Evolutionary conservation across 1,284 basidiomycete genomes (phyloP), one percentile per base, ranked within the genome.

Genomic region (Ustilago hordei): DNA sequence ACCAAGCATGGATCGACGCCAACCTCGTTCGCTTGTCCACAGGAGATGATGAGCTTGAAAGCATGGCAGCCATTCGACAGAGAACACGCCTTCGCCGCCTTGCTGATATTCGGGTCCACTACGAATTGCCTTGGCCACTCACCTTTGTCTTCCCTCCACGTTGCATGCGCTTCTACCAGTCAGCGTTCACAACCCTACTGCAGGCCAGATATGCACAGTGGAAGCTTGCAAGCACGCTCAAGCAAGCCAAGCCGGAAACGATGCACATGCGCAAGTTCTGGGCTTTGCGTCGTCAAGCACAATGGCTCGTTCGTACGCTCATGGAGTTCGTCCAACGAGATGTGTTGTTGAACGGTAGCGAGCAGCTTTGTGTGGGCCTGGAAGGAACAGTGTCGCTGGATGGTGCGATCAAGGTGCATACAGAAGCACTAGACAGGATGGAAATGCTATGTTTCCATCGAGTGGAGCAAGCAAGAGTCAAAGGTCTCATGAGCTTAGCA

Each of bases 81-180:
- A 61, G 69, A 15, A 63, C 61, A 9, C 38, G 75, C 19, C 15
- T 73, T 6, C 59, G 60, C n/a, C 69, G 63, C 8, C 58, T 77
- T 8, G 66, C 63, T 31, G 69, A 73, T 31, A 57, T 77, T 8
- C 53, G 55, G 52, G 64, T 68, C 23, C 55, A 67, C 36, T 79
- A 79, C 65, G 65, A 74, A 35, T 66, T 77, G 64, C 78, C 78
- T 0, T 79, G 74, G 74, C 74, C 78, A 11, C 54, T 65, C 19
- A 63, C 55, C 6, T 77, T 67, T 45, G 64, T 45, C 17, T 77
- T 77, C 39, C 71, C 70, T 2, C 41, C 31, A 2, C 43, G 31
- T 4, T 69, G 65, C 57, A 68, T 71, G 66, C 58, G 47, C 31
- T 55, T 64, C 47, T 77, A 79, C 35, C 74, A 77, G 62, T 54